A percentile compares a stretch with the other conserved stretches of the same genome.
Evolutionary conservation across 2,329 filamentous ascomycete species (phyloP).

Genomic region (Exophiala oligosperma): DNA sequence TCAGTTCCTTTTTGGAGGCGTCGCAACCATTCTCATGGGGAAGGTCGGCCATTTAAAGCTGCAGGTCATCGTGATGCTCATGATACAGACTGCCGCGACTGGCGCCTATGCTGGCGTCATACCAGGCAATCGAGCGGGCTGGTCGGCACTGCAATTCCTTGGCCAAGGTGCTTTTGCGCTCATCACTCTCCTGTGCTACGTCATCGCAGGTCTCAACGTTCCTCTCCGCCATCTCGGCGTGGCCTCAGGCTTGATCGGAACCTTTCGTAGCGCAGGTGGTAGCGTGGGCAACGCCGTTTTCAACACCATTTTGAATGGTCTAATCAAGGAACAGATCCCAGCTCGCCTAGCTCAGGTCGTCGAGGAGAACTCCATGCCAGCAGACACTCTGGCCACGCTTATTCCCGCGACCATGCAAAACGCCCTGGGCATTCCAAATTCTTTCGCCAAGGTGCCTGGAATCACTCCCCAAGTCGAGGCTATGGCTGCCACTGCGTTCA

Average conservation of each 20-base stretch:
- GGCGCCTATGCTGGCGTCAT: slow-evolving; percentile 15
- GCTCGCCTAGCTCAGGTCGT: slow-evolving; percentile 32
- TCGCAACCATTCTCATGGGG: slow-evolving; percentile 9
- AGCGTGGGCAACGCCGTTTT: slow-evolving; percentile 31
- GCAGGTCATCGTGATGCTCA: slow-evolving; percentile 19
- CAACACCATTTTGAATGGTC: slow-evolving; percentile 26
- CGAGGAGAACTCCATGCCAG: slow-evolving; percentile 38
- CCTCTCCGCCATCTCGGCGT: slow-evolving; percentile 17
- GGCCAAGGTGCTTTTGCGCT: slow-evolving; percentile 11
- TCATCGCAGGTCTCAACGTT: slow-evolving; percentile 16
- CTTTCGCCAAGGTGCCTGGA: slow-evolving; percentile 33
- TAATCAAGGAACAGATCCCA: slow-evolving; percentile 6
- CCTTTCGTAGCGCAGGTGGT: slow-evolving; percentile 20
- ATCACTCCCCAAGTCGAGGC: slow-evolving; percentile 37
- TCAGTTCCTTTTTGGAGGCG: slow-evolving; percentile 10
- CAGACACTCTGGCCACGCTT: slow-evolving; percentile 35
- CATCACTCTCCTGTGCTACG: slow-evolving; percentile 12
- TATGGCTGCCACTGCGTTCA: slow-evolving; percentile 38
- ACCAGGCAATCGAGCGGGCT: slow-evolving; percentile 18
- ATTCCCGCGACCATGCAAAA: slow-evolving; percentile 37
- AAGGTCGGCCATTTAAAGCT: slow-evolving; percentile 17
- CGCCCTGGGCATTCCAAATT: slow-evolving; percentile 28
- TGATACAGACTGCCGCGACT: slow-evolving; percentile 29
- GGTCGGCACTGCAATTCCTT: slow-evolving; percentile 28
- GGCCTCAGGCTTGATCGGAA: slow-evolving; percentile 19